Evolutionary conservation across 306 rosid genomes (phyloP).

Genomic region (Lotus japonicus): DNA sequence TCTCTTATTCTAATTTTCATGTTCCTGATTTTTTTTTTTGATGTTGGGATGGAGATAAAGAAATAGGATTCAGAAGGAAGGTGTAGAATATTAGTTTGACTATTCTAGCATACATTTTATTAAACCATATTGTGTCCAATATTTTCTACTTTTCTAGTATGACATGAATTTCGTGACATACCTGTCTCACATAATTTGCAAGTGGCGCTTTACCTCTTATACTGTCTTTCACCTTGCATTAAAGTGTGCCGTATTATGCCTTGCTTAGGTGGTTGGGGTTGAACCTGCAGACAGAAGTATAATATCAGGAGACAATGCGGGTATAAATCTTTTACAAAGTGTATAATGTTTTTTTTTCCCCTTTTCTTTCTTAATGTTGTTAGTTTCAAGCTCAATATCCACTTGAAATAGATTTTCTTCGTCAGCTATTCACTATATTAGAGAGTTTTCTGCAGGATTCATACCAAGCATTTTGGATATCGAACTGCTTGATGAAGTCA

Average conservation of each 20-base stretch:
- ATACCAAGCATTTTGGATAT: conserved; percentile 78
- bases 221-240: neutral
- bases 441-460: conserved; percentile 55
- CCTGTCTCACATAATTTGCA: neutral
- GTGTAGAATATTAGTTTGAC: neutral
- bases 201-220: conserved; percentile 12
- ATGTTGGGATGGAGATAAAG: neutral
- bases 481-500: conserved; percentile 83
- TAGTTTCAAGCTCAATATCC: conserved; percentile 14
- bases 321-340: conserved; percentile 29
- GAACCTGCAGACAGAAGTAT: conserved; percentile 89
- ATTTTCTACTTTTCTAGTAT: neutral
- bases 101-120: neutral
- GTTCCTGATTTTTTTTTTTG: neutral
- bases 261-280: conserved; percentile 77
- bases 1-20: conserved; percentile 1
- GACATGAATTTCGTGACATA: neutral
- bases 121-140: conserved; percentile 9
- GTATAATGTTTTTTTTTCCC: neutral
- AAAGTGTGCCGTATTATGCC: conserved; percentile 3
- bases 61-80: neutral
- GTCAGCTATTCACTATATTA: conserved; percentile 5
- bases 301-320: conserved; percentile 74
- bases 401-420: conserved; percentile 5
- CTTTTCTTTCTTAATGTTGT: neutral